Percentiles rank a stretch among this genome's conserved stretches.
Evolutionary conservation across 306 rosid genomes (phyloP).

Genomic region (Begonia peltatifolia): DNA sequence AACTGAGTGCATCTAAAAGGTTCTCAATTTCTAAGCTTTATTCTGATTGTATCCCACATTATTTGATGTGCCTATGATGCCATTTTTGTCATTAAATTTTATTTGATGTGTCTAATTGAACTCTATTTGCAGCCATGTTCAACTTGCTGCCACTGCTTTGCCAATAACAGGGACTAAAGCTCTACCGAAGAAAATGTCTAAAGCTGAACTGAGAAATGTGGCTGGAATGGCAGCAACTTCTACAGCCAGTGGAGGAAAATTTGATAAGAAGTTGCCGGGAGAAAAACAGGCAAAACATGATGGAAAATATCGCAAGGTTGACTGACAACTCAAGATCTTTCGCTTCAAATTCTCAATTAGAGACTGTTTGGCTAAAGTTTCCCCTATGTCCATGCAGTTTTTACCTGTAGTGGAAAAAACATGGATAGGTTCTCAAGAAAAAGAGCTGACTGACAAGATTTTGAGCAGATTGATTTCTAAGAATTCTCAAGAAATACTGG

Average conservation of each 20-base stretch:
- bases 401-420: constrained; percentile 70
- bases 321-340: constrained; percentile 3
- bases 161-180: constrained; percentile 89
- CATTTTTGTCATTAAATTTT: background rate
- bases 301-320: constrained; percentile 84
- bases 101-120: background rate
- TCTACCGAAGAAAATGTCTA: constrained; percentile 49
- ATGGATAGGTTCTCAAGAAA: constrained; percentile 49
- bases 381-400: constrained; percentile 35
- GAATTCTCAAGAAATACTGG: constrained; percentile 72
- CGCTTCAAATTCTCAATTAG: background rate
- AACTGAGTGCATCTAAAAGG: background rate
- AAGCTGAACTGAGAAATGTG: constrained; percentile 61
- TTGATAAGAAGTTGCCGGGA: constrained; percentile 75
- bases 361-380: constrained; percentile 1
- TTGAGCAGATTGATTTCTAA: constrained; percentile 71
- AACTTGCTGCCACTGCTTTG: constrained; percentile 79
- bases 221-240: constrained; percentile 88
- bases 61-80: background rate
- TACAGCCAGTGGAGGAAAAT: constrained; percentile 94
- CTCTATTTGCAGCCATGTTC: constrained; percentile 52
- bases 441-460: constrained; percentile 71
- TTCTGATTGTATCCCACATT: background rate
- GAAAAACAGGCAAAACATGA: constrained; percentile 67
- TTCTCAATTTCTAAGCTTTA: background rate